These are phyloP conservation scores for Leucocoprinus leucothites DNA, from an alignment of 768 basidiomycete species.

Conservation along the genomic window DNA sequence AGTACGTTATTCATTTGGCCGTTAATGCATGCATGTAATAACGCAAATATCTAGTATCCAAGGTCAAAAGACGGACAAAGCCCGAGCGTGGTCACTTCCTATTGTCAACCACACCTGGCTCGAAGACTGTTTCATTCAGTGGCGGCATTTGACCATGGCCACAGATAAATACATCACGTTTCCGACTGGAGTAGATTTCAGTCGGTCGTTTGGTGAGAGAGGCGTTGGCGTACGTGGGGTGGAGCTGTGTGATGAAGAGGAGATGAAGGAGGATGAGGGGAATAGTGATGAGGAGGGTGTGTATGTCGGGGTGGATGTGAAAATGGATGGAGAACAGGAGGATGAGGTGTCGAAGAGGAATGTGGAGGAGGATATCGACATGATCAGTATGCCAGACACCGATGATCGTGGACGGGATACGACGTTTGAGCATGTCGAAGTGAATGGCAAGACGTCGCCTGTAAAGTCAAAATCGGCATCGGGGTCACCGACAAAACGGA, in stretches of 20 bases:
- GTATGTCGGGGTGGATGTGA: not conserved
- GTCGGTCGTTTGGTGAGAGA: conserved; percentile 37
- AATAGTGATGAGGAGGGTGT: conserved; percentile 9
- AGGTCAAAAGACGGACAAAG: conserved; percentile 68
- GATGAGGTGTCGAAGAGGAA: not conserved
- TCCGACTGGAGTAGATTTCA: conserved; percentile 66
- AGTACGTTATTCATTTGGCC: conserved; percentile 43
- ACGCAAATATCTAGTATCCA: conserved; percentile 34
- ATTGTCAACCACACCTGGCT: conserved; percentile 90
- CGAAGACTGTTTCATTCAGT: conserved; percentile 83
- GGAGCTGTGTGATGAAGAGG: conserved; percentile 21
- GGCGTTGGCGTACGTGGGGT: conserved; percentile 32
- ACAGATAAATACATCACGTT: conserved; percentile 68
- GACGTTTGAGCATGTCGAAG: not conserved
- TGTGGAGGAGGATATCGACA: conserved; percentile 3
- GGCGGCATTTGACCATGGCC: conserved; percentile 66
- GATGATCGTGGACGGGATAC: not conserved
- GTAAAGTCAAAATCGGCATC: not conserved
- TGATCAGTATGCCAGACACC: conserved; percentile 11
- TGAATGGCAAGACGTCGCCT: no score
- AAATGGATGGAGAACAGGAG: no score
- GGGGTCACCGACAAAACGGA: not conserved
- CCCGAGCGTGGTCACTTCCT: conserved; percentile 77
- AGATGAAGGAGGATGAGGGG: conserved; percentile 17
- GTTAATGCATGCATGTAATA: not conserved